Conservation (phyloP, 2,329 filamentous ascomycete species). For the Diaporthe caulivora region DNA sequence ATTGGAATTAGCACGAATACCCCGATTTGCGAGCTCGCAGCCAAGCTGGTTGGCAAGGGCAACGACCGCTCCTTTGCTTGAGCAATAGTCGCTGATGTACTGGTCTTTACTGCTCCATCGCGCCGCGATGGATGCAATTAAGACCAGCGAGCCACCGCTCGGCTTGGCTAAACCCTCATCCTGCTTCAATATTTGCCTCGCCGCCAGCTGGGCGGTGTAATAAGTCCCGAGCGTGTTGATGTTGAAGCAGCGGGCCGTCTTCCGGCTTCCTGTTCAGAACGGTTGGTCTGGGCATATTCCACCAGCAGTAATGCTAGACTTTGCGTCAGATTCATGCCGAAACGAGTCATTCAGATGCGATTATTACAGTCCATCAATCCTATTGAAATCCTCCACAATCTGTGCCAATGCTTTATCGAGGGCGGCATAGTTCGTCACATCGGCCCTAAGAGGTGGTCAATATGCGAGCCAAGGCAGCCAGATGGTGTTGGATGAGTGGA, state of each 20-base stretch:
- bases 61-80: conserved; percentile 60
- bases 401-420: not conserved
- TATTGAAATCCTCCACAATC: not conserved
- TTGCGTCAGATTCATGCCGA: not conserved
- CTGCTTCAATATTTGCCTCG: conserved; percentile 51
- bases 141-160: conserved; percentile 47
- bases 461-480: not conserved
- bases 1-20: conserved; percentile 50
- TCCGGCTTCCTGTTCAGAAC: not conserved
- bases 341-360: not conserved
- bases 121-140: conserved; percentile 51
- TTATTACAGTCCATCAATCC: not conserved
- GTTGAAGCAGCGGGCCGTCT: conserved; percentile 42
- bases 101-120: conserved; percentile 48
- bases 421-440: not conserved
- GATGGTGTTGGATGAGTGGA: not conserved
- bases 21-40: conserved; percentile 49
- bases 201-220: conserved; percentile 51
- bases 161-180: conserved; percentile 42
- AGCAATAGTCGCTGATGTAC: conserved; percentile 54
- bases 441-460: not conserved
- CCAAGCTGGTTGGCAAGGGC: conserved; percentile 56
- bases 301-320: not conserved
- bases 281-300: not conserved
- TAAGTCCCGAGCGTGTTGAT: conserved; percentile 51